Conservation (phyloP, 495 filamentous ascomycete genomes). For the Astrocystis sublimbata region DNA sequence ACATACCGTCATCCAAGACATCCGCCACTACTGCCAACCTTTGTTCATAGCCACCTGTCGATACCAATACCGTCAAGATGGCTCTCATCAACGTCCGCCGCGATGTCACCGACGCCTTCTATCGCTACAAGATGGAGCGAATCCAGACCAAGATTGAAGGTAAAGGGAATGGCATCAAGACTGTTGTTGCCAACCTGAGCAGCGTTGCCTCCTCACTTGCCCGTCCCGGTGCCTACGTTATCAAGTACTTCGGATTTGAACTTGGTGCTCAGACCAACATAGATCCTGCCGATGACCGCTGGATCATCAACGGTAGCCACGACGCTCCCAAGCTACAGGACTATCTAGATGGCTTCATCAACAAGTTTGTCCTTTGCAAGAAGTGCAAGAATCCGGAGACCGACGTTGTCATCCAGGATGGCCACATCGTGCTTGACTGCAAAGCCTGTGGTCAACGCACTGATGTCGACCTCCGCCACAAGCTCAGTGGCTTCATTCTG, state of each 20-base stretch:
- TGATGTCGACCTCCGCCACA: slow-evolving; percentile 87
- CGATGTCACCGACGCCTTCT: slow-evolving; percentile 98
- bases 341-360: slow-evolving; percentile 96
- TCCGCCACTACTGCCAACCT: slow-evolving; percentile 25
- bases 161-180: slow-evolving; percentile 98
- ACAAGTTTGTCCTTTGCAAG: slow-evolving; percentile 97
- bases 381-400: slow-evolving; percentile 99
- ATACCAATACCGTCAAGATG: slow-evolving; percentile 49
- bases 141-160: slow-evolving; percentile 99
- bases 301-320: slow-evolving; percentile 99
- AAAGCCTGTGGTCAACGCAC: slow-evolving; percentile 95
- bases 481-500: slow-evolving; percentile 95
- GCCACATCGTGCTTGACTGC: slow-evolving; percentile 88
- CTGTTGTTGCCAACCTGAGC: slow-evolving; percentile 93
- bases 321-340: slow-evolving; percentile 95
- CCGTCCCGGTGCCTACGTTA: slow-evolving; percentile 89
- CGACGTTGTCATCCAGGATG: slow-evolving; percentile 90
- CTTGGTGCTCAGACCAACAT: slow-evolving; percentile 97
- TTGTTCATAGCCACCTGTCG: slow-evolving; percentile 25
- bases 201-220: slow-evolving; percentile 91
- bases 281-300: slow-evolving; percentile 94
- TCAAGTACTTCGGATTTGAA: slow-evolving; percentile 99
- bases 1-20: too few relatives aligned
- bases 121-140: slow-evolving; percentile 99
- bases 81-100: slow-evolving; percentile 94